phyloP scores from a whole-genome alignment of 169 alveolate genomes.

The Cryptosporidium viatorum region DNA sequence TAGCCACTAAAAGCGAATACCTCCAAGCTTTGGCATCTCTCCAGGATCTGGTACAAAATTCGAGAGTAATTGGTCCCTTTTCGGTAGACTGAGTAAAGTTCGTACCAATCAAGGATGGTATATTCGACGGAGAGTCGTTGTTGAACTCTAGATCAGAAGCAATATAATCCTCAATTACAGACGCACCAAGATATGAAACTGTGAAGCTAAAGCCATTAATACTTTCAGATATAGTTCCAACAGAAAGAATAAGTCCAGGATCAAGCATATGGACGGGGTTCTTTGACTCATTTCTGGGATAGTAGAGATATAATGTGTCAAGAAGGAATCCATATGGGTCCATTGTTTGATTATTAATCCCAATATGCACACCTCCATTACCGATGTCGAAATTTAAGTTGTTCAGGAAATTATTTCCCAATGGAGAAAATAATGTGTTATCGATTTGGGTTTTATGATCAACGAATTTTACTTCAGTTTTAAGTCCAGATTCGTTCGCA shows the following conservation, averaged over 20 bases:
- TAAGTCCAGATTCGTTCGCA: not conserved
- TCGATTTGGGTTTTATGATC: constrained; percentile 17
- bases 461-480: not conserved
- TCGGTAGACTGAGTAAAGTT: not conserved
- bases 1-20: constrained; percentile 59
- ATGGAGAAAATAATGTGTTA: constrained; percentile 8
- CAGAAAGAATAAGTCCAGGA: constrained; percentile 29
- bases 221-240: constrained; percentile 51
- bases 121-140: constrained; percentile 22
- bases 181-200: constrained; percentile 12
- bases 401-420: constrained; percentile 2
- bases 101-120: not conserved
- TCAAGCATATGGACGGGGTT: constrained; percentile 60
- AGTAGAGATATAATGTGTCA: constrained; percentile 54
- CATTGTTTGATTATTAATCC: not conserved
- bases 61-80: constrained; percentile 9
- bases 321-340: constrained; percentile 64
- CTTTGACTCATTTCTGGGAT: constrained; percentile 67
- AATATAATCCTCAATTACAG: constrained; percentile 25
- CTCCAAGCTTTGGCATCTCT: constrained; percentile 75
- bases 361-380: constrained; percentile 4
- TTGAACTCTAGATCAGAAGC: constrained; percentile 38
- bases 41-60: constrained; percentile 72
- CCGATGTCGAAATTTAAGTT: not conserved
- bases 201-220: constrained; percentile 40